phyloP scores from a whole-genome alignment of 257 asterid genomes.

The Scutellaria barbata region DNA sequence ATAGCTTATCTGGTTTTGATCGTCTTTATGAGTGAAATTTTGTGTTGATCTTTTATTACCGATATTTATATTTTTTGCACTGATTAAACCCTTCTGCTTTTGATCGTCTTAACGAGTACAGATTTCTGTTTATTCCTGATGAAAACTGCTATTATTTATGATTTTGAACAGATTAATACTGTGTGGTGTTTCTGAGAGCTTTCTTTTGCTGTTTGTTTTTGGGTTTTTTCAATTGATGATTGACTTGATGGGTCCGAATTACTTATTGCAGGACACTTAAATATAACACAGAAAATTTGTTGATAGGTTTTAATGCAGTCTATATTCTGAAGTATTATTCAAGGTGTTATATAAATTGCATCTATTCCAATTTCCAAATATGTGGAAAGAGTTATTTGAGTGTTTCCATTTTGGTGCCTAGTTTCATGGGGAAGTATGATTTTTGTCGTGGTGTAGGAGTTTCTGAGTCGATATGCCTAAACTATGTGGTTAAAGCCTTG shows the following conservation, averaged over 20 bases:
- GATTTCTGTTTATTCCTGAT: slow-evolving; percentile 17
- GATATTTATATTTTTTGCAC: no score
- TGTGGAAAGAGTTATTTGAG: slow-evolving; percentile 24
- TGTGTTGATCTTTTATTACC: no score
- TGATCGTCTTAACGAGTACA: slow-evolving; percentile 16
- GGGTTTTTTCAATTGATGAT: not conserved
- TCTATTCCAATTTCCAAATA: slow-evolving; percentile 30
- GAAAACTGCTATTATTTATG: not conserved
- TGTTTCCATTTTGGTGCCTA: slow-evolving; percentile 31
- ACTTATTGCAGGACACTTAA: slow-evolving; percentile 17
- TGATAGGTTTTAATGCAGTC: not conserved
- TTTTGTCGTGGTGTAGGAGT: not conserved
- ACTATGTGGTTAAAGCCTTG: slow-evolving; percentile 4
- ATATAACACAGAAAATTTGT: no score
- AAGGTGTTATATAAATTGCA: not conserved
- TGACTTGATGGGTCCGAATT: slow-evolving; percentile 21
- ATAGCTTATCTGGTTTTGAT: no score
- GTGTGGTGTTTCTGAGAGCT: not conserved
- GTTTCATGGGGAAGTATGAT: slow-evolving; percentile 21
- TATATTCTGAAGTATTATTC: slow-evolving; percentile 12
- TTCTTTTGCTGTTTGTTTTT: not conserved
- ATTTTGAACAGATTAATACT: not conserved
- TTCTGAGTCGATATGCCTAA: slow-evolving; percentile 33
- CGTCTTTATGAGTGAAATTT: no score
- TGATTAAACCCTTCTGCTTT: slow-evolving; percentile 2